Evolutionary conservation across 306 rosid genomes (phyloP).

Genomic region (Lupinus albus): DNA sequence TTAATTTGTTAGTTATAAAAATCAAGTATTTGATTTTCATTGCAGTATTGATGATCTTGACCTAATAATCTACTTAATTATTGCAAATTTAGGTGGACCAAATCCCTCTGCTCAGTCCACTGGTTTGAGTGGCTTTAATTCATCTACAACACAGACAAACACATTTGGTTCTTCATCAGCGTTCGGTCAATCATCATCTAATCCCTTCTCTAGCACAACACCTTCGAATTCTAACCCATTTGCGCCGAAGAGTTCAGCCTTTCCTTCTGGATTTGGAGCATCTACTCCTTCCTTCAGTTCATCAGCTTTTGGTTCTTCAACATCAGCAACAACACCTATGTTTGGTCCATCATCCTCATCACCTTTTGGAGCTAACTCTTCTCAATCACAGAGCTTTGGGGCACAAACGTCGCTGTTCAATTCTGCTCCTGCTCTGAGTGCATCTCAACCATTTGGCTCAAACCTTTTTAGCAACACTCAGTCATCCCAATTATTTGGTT

Average conservation of each 20-base stretch:
- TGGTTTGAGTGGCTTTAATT: conserved; percentile 56
- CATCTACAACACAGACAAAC: conserved; percentile 59
- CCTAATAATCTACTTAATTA: conserved; percentile 20
- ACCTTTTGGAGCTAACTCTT: conserved; percentile 55
- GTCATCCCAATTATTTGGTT: conserved; percentile 59
- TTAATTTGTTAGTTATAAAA: not conserved
- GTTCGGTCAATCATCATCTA: conserved; percentile 68
- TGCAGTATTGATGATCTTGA: conserved; percentile 14
- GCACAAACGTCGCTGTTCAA: conserved; percentile 52
- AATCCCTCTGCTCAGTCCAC: conserved; percentile 62
- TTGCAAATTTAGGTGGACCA: conserved; percentile 77
- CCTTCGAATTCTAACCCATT: conserved; percentile 68
- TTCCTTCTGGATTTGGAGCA: conserved; percentile 61
- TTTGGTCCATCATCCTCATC: conserved; percentile 61
- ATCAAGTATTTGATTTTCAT: not conserved
- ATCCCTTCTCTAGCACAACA: conserved; percentile 59
- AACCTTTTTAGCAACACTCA: conserved; percentile 58
- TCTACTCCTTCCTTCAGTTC: conserved; percentile 62
- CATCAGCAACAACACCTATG: conserved; percentile 52
- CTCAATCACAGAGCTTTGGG: conserved; percentile 50
- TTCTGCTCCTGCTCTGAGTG: conserved; percentile 51
- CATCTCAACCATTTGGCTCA: conserved; percentile 60
- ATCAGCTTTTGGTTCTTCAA: conserved; percentile 56
- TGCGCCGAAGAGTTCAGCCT: conserved; percentile 61
- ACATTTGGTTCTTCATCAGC: conserved; percentile 55